Conservation (phyloP, 768 basidiomycete species). For the Tricholoma terreum region DNA sequence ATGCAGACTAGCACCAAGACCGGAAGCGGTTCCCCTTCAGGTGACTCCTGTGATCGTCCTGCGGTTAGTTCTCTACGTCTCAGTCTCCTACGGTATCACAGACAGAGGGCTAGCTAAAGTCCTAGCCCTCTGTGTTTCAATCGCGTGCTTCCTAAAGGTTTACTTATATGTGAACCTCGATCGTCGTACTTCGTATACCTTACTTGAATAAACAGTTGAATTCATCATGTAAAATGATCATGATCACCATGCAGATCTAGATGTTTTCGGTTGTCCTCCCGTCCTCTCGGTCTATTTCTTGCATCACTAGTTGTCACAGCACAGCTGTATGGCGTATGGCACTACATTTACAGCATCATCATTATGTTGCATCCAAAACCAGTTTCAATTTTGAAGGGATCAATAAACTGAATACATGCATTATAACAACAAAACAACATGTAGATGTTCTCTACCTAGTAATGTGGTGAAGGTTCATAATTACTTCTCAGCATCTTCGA, state of each 20-base stretch:
- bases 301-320: no score
- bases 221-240: not conserved
- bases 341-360: not conserved
- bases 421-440: constrained; percentile 4
- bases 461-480: constrained; percentile 1
- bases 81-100: not conserved
- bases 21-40: constrained; percentile 14
- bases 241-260: not conserved
- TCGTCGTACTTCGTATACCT: no score
- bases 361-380: no score
- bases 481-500: constrained; percentile 65
- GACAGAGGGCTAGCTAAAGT: no score
- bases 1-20: no score
- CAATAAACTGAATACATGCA: constrained; percentile 4
- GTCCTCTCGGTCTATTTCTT: no score
- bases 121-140: no score
- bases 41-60: not conserved
- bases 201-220: not conserved
- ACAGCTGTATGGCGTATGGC: no score
- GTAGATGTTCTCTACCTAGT: constrained; percentile 1
- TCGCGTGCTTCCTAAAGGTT: constrained; percentile 7
- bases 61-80: not conserved
- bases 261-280: not conserved
- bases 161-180: no score
- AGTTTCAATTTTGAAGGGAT: not conserved